These are phyloP conservation scores for Mucor saturninus DNA, from an alignment of 371 early-diverging fungal genomes.

Conservation along the genomic window DNA sequence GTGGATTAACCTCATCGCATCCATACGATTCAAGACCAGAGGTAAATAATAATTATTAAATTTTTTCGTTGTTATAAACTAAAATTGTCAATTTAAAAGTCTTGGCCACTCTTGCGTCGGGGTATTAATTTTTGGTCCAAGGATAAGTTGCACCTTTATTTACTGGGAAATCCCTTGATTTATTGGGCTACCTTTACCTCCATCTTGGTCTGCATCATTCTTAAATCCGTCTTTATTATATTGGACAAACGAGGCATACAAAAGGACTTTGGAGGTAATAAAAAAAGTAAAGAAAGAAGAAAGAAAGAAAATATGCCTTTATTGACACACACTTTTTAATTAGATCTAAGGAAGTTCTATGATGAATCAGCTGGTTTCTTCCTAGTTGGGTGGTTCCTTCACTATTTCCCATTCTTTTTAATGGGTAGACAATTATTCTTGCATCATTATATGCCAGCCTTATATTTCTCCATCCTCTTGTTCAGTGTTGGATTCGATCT, in stretches of 20 bases:
- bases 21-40: conserved; percentile 91
- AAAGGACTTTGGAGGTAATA: conserved; percentile 58
- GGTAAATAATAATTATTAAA: conserved; percentile 25
- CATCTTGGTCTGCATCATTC: conserved; percentile 61
- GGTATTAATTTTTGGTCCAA: conserved; percentile 96
- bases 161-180: conserved; percentile 95
- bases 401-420: conserved; percentile 97
- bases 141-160: conserved; percentile 82
- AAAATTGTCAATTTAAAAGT: conserved; percentile 16
- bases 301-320: too few relatives aligned
- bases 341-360: conserved; percentile 58
- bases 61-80: not conserved
- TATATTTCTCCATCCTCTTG: conserved; percentile 82
- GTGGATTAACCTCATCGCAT: conserved; percentile 88
- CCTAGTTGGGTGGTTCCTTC: conserved; percentile 87
- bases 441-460: conserved; percentile 97
- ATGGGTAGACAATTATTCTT: conserved; percentile 96
- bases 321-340: too few relatives aligned
- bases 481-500: conserved; percentile 80
- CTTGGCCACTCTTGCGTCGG: conserved; percentile 90
- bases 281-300: not conserved
- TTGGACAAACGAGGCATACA: conserved; percentile 79
- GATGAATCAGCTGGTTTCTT: conserved; percentile 84
- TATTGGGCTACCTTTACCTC: conserved; percentile 87
- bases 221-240: conserved; percentile 67